These are phyloP conservation scores for Fraxinus ornus DNA, from an alignment of 305 asterid genomes.

Conservation along the genomic window DNA sequence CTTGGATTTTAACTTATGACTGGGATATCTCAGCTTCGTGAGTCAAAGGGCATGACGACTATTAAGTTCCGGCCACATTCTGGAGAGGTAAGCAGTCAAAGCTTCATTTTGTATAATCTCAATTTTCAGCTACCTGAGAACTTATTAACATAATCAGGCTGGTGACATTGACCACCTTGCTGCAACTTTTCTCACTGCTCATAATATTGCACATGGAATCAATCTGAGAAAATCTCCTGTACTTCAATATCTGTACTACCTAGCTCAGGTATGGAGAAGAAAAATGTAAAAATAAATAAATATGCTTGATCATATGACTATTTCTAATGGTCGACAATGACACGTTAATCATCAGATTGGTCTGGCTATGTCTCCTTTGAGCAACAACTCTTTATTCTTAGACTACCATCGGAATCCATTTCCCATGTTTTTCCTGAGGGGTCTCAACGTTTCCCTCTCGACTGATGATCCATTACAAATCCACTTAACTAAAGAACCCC, in stretches of 20 bases:
- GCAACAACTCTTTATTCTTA: conserved; percentile 95
- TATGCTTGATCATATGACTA: neutral
- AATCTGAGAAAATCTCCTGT: conserved; percentile 97
- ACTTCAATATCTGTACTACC: conserved; percentile 88
- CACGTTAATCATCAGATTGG: conserved; percentile 69
- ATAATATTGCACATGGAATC: conserved; percentile 94
- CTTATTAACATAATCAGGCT: conserved; percentile 53
- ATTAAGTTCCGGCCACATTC: conserved; percentile 95
- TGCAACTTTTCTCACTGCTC: conserved; percentile 87
- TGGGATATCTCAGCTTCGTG: conserved; percentile 75
- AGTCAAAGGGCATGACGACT: conserved; percentile 91
- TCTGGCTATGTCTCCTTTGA: conserved; percentile 97
- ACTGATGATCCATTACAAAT: conserved; percentile 98
- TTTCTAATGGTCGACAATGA: conserved; percentile 28
- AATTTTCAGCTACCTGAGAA: conserved; percentile 16
- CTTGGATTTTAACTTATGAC: conserved; percentile 12
- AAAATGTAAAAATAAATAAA: conserved; percentile 6
- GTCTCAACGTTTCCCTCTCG: conserved; percentile 94
- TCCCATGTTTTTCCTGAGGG: conserved; percentile 89
- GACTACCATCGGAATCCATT: conserved; percentile 99
- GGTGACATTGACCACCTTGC: conserved; percentile 99
- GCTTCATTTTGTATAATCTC: neutral
- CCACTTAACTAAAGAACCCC: conserved; percentile 95
- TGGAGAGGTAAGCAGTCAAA: conserved; percentile 70
- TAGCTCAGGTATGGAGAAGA: conserved; percentile 73